Base-by-base conservation (phyloP, 1,284 basidiomycete genomes). In the Cutaneotrichosporon cutaneum region DNA sequence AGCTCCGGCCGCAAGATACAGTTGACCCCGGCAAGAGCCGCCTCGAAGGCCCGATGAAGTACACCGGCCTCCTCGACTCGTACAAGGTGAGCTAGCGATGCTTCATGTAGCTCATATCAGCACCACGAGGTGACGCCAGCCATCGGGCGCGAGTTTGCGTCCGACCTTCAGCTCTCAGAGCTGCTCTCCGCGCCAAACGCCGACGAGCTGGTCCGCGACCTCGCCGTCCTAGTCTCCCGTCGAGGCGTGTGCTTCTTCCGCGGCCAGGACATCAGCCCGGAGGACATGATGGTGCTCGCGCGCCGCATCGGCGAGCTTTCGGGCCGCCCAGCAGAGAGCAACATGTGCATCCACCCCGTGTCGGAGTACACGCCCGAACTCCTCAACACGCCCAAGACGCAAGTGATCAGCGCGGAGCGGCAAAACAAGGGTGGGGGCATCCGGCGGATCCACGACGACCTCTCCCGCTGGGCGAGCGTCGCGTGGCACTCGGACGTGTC, bases 211-310 rank as follows among this genome's bases (percentile, higher is more conserved):
- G 71, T 84, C 55, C 72, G 73, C 27, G 83, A 84, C 68, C 78
- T 84, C 11, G 85, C 85, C 0, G 82, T 82, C 4, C 81, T 86
- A 55, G 80, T 89, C 60, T 85, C 87, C 2, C 83, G 87, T 58
- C 85, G 88, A 32, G 87, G 87, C 14, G 88, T 89, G 54, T 86
- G 86, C 45, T 88, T 89, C 79, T 88, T 90, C 82, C 81, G 84
- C 22, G 79, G 82, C 18, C 88, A 86, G 66, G 81, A 84, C 54
- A 61, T 85, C 56, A 77, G 75, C 4, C 66, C 82, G 13, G 79
- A 80, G 2, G 77, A 84, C 54, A 82, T 84, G 74, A 81, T 81
- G 68, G 62, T 72, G 54, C 81, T 87, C 50, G 82, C 77, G 10
- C 73, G 79, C 30, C 78, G 81, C 30, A 72, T 90, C 26, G 87